Percentiles rank a stretch among this genome's conserved stretches.
These are phyloP conservation scores for Ascosphaera apis DNA, from an alignment of 2,329 filamentous ascomycete genomes.

Conservation along the genomic window DNA sequence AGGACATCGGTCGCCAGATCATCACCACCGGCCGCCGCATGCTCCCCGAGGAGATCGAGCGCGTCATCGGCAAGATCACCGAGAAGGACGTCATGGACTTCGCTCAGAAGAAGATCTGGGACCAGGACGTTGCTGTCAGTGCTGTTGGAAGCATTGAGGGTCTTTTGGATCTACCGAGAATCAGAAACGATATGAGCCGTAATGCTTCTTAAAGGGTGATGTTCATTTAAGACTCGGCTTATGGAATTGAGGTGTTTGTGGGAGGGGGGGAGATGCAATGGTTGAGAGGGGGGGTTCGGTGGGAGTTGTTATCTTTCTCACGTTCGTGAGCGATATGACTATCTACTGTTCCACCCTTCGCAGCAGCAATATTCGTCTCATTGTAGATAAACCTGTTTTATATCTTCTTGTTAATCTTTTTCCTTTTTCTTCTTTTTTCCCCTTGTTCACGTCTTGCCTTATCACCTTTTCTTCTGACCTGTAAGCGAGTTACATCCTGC, in stretches of 20 bases:
- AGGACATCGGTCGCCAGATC: slow-evolving; percentile 97
- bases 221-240: too few relatives aligned
- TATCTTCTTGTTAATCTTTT: slow-evolving; percentile 4
- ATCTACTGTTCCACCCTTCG: slow-evolving; percentile 1
- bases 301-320: too few relatives aligned
- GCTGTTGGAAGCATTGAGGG: slow-evolving; percentile 87
- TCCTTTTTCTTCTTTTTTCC: slow-evolving; percentile 4
- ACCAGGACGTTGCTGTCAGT: slow-evolving; percentile 83
- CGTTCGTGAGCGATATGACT: too few relatives aligned
- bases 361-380: slow-evolving; percentile 7
- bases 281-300: too few relatives aligned
- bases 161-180: slow-evolving; percentile 29
- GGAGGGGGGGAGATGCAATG: too few relatives aligned
- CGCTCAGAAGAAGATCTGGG: slow-evolving; percentile 86
- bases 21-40: slow-evolving; percentile 88
- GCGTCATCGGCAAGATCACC: slow-evolving; percentile 65
- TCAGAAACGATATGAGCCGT: slow-evolving; percentile 66
- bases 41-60: slow-evolving; percentile 83
- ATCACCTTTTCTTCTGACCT: too few relatives aligned
- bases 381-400: slow-evolving; percentile 2
- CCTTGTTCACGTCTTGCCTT: too few relatives aligned
- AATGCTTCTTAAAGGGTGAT: slow-evolving; percentile 25
- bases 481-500: too few relatives aligned
- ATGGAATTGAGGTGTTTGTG: background rate
- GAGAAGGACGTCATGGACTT: slow-evolving; percentile 97